Evolutionary conservation across 1,139 yeast genomes (phyloP).

Genomic region (Hemisphaericaspora xylanilytica): DNA sequence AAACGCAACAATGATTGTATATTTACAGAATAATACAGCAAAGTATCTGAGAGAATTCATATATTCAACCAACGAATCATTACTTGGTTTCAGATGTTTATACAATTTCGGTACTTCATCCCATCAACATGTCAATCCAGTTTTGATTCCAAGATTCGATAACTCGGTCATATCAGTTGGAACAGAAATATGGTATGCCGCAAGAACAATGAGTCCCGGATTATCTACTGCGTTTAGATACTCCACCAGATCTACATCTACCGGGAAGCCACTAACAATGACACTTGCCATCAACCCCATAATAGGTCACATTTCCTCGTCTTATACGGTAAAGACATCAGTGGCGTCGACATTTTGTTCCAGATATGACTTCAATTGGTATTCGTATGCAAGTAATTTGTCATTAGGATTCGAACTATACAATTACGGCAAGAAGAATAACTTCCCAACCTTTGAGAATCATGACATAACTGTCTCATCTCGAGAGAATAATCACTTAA

Average conservation of each 20-base stretch:
- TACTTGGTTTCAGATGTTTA: constrained; percentile 78
- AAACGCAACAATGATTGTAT: constrained; percentile 63
- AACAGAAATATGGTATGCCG: constrained; percentile 87
- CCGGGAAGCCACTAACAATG: constrained; percentile 87
- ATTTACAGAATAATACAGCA: constrained; percentile 67
- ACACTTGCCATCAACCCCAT: constrained; percentile 87
- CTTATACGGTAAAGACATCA: constrained; percentile 83
- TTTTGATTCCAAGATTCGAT: constrained; percentile 38
- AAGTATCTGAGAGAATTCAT: constrained; percentile 71
- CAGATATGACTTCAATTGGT: constrained; percentile 83
- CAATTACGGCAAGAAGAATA: constrained; percentile 33
- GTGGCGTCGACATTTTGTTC: constrained; percentile 77
- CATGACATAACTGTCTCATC: constrained; percentile 11
- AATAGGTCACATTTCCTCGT: constrained; percentile 84
- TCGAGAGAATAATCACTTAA: constrained; percentile 8
- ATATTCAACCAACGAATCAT: constrained; percentile 84
- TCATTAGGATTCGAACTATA: constrained; percentile 86
- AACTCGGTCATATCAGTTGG: constrained; percentile 67
- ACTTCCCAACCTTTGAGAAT: constrained; percentile 8
- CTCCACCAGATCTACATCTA: constrained; percentile 79
- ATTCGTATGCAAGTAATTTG: constrained; percentile 85
- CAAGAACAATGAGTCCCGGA: constrained; percentile 79
- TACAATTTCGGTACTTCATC: constrained; percentile 60
- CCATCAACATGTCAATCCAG: constrained; percentile 11
- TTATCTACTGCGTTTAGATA: constrained; percentile 81